Base-by-base conservation (phyloP, 352 stramenopile species). In the Pythium dissotocum region DNA sequence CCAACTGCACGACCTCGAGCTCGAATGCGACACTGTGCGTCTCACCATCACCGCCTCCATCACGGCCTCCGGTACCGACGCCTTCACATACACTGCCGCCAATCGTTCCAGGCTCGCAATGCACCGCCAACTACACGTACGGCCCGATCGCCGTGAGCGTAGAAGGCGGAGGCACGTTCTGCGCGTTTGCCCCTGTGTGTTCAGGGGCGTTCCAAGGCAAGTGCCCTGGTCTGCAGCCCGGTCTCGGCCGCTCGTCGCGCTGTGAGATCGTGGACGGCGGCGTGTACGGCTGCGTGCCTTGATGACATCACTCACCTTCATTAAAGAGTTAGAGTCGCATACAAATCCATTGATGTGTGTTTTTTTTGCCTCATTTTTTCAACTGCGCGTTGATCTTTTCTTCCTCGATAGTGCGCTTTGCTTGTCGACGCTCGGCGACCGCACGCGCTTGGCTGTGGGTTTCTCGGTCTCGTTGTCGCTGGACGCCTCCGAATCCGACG, bases 111-210 rank as follows among this genome's bases (percentile, higher is more conserved):
- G 59, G 35, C 44, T 35, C 46, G 30, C 48, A 58, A 30, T 67
- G 61, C 26, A 55, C 24, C 3, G 5, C 52, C 18, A 52, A 24
- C 26, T 51, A 67, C 36, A 30, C 61, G 16, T 32, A 57, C 33
- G 62, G 62, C 4, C 26, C 51, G 1, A 8, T 51, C 4, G 40
- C 63, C 4, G 69, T 75, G 54, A 75, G 69, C 28, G 63, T 75
- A 5, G 26, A 51, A 24, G 59, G 63, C 10, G 32, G 18, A 16
- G 69, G 63, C 26, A 75, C 63, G 28, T 75, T 75, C 54, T 75
- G 69, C 38, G 48, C 63, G 24, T 26, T 54, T 2, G 2, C 26
- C 18, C 69, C 69, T 6, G 46, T 75, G 16, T 75, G 69, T 33
- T 51, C 63, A 2, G 69, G 62, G 0, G 6, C 14, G 0, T 13